Conservation (phyloP, 306 rosid species). For the Calophaca sinica region DNA sequence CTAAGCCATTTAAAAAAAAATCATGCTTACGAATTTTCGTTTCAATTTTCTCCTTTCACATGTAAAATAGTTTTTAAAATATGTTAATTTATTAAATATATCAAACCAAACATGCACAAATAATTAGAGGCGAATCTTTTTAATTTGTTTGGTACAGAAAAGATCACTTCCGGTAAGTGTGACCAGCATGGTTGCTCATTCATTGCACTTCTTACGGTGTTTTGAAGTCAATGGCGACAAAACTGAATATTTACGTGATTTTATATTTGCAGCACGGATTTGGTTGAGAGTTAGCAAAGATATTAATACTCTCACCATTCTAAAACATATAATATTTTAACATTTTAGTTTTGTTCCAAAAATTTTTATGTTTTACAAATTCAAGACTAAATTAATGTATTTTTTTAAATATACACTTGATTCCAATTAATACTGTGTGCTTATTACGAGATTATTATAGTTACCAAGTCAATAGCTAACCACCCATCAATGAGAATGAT, state of each 20-base stretch:
- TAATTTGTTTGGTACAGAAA: background rate
- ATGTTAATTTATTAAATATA: background rate
- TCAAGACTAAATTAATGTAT: too few relatives aligned
- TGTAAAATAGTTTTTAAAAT: background rate
- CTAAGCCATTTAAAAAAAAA: too few relatives aligned
- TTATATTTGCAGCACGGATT: slow-evolving; percentile 34
- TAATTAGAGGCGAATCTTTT: background rate
- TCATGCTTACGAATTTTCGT: background rate
- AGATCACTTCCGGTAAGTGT: background rate
- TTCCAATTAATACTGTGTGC: too few relatives aligned
- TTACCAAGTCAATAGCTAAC: too few relatives aligned
- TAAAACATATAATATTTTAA: too few relatives aligned
- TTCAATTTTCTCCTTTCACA: background rate
- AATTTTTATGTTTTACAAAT: too few relatives aligned
- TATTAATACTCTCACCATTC: too few relatives aligned
- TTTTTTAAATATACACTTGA: too few relatives aligned
- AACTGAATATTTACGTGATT: slow-evolving; percentile 23
- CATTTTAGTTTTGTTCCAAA: too few relatives aligned
- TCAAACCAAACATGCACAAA: background rate
- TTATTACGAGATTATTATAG: too few relatives aligned
- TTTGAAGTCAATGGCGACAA: slow-evolving; percentile 27
- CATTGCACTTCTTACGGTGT: background rate
- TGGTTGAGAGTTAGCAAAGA: background rate
- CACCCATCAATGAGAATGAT: too few relatives aligned
- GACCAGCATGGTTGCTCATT: background rate